These are phyloP conservation scores for Tolypocladium nubicola DNA, from an alignment of 2,329 filamentous ascomycete genomes.

Conservation along the genomic window DNA sequence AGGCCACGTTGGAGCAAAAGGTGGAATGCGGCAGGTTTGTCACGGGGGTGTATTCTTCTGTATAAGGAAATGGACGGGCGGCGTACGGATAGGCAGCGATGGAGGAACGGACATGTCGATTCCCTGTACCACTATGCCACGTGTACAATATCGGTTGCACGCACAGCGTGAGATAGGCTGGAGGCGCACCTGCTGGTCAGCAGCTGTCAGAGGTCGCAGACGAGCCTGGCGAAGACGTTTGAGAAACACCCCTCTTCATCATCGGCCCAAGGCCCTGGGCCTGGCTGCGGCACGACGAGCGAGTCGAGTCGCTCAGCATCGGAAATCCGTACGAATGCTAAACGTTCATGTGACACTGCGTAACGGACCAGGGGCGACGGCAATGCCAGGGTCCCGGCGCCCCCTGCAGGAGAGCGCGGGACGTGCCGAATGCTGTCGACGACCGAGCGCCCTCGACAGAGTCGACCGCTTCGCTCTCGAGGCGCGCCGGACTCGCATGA, in stretches of 20 bases:
- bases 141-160: not conserved
- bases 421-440: too few species aligned
- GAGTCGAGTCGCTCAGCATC: too few species aligned
- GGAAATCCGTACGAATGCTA: too few species aligned
- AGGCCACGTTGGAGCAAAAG: slow-evolving; percentile 70
- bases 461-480: too few species aligned
- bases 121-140: not conserved
- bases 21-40: slow-evolving; percentile 78
- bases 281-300: too few species aligned
- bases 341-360: too few species aligned
- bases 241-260: not conserved
- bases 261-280: not conserved
- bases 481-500: too few species aligned
- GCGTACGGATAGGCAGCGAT: not conserved
- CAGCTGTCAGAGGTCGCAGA: not conserved
- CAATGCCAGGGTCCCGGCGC: too few species aligned
- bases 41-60: slow-evolving; percentile 70
- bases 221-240: not conserved
- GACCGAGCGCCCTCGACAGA: too few species aligned
- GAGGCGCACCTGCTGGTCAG: not conserved
- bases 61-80: slow-evolving; percentile 18
- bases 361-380: too few species aligned
- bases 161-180: not conserved
- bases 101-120: not conserved
- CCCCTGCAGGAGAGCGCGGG: too few species aligned